These are phyloP conservation scores for Neofusicoccum laricinum DNA, from an alignment of 2,329 filamentous ascomycete genomes.

Conservation along the genomic window DNA sequence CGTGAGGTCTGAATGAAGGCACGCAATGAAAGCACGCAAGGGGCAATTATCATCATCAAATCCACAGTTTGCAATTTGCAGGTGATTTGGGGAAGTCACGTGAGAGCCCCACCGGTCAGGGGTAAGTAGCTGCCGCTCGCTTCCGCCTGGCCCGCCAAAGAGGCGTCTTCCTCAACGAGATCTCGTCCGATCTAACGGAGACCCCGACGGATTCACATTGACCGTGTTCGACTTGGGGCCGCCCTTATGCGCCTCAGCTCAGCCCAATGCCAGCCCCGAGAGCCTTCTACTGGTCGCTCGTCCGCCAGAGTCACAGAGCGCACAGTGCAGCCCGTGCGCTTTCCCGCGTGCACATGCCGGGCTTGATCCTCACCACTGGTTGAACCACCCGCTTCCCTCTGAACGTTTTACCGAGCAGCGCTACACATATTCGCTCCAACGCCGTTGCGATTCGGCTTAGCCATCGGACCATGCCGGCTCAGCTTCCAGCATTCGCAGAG, in stretches of 20 bases:
- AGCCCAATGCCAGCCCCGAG: background rate
- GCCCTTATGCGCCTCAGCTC: background rate
- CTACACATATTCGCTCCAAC: background rate
- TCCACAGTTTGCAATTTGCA: too few species aligned
- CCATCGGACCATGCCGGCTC: background rate
- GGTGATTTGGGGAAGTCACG: background rate
- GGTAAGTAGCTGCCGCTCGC: background rate
- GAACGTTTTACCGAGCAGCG: too few species aligned
- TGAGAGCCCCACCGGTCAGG: background rate
- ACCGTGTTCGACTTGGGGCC: background rate
- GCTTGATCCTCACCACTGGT: too few species aligned
- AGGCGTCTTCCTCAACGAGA: background rate
- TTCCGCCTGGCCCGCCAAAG: too few species aligned
- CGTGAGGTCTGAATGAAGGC: too few species aligned
- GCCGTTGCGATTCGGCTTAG: background rate
- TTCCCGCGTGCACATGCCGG: background rate
- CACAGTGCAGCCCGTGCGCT: background rate
- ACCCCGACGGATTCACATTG: background rate
- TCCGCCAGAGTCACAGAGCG: background rate
- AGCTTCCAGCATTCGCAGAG: background rate
- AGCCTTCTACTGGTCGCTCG: background rate
- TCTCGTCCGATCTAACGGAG: background rate
- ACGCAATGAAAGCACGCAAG: too few species aligned
- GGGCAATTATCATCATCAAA: too few species aligned
- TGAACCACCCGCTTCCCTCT: too few species aligned